Conservation (phyloP, 2,329 filamentous ascomycete genomes). For the Coniochaeta sp. region DNA sequence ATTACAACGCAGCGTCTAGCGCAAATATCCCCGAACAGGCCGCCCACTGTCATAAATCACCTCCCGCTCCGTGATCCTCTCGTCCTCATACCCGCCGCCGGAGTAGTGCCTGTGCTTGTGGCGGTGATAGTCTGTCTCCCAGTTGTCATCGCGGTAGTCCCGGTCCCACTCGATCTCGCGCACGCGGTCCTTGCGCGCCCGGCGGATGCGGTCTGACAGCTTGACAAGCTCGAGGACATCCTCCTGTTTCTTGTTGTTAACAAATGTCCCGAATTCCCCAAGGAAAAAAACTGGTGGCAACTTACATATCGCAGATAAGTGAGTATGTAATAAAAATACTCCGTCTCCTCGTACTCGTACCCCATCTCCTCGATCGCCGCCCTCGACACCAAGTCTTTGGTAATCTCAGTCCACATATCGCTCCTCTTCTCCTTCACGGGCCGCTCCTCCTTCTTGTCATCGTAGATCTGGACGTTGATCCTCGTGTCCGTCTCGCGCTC, state of each 20-base stretch:
- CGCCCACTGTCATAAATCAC: slow-evolving; percentile 50
- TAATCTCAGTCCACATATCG: slow-evolving; percentile 94
- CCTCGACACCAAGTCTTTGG: slow-evolving; percentile 79
- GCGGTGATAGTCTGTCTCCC: slow-evolving; percentile 27
- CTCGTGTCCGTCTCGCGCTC: slow-evolving; percentile 28
- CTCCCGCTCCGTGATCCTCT: slow-evolving; percentile 61
- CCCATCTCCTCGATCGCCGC: slow-evolving; percentile 81
- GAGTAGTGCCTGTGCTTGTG: slow-evolving; percentile 27
- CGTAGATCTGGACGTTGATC: slow-evolving; percentile 39
- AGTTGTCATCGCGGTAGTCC: slow-evolving; percentile 44
- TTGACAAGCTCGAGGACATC: slow-evolving; percentile 81
- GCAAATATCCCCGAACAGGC: slow-evolving; percentile 18
- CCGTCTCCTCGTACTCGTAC: slow-evolving; percentile 87
- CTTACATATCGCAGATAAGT: slow-evolving; percentile 83
- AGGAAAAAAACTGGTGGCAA: no score
- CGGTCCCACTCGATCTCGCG: slow-evolving; percentile 54
- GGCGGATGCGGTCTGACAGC: slow-evolving; percentile 74
- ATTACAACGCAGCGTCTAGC: no score
- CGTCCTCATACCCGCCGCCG: slow-evolving; percentile 46
- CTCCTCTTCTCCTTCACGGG: slow-evolving; percentile 48
- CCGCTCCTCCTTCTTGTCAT: slow-evolving; percentile 31
- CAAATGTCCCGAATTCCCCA: no score
- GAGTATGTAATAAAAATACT: slow-evolving; percentile 86
- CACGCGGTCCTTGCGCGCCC: slow-evolving; percentile 44
- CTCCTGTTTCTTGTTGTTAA: slow-evolving; percentile 54